Evolutionary conservation across 441 rosid species (phyloP), one percentile per base, ranked within the genome.

Genomic region (Corymbia citriodora): DNA sequence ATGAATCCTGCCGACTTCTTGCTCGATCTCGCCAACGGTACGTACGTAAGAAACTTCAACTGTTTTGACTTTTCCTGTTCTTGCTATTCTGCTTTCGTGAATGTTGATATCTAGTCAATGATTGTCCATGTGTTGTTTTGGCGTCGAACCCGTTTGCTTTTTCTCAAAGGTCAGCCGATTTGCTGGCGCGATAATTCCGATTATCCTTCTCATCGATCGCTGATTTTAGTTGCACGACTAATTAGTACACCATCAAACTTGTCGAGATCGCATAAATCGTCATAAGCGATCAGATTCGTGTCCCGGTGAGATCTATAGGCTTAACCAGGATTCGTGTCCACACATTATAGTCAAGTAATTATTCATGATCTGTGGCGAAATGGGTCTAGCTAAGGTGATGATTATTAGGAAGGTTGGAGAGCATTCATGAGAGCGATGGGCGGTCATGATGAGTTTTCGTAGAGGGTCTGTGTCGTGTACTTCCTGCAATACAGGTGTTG

Each of bases 1-100:
- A 95, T 96, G 97, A 98, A 98, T 92, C 99, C 99, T 79, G 99
- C 99, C 6, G 99, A 98, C 93, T 97, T 97, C 90, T 96, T 98
- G 88, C 99, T 98, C 87, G 99, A 98, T 93, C 99, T 98, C 92
- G 99, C 99, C 40, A 98, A 96, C 63, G 99, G 99, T 98, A 95
- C 94, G 97, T 93, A 88, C 55, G 25, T 33, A 90, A 55, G 88
- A 79, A 31, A 87, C 45, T 90, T 88, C 18, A 79, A 31, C 88
- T 90, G 55, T 74, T 88, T 87, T 70, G 90, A 59, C 90, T 40
- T 45, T 92, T 89, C 81, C 89, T 1, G 4, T 53, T 2, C 36
- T 82, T 68, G 79, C 68, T 89, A 87, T 88, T 45, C 25, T 11
- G 31, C 52, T 11, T 54, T 53, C 87, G 17, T 7, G 55, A 57